Percentiles rank a stretch among this genome's conserved stretches.
Evolutionary conservation across 148 eudicot genomes (phyloP).

Genomic region (Rhododendron vialii): DNA sequence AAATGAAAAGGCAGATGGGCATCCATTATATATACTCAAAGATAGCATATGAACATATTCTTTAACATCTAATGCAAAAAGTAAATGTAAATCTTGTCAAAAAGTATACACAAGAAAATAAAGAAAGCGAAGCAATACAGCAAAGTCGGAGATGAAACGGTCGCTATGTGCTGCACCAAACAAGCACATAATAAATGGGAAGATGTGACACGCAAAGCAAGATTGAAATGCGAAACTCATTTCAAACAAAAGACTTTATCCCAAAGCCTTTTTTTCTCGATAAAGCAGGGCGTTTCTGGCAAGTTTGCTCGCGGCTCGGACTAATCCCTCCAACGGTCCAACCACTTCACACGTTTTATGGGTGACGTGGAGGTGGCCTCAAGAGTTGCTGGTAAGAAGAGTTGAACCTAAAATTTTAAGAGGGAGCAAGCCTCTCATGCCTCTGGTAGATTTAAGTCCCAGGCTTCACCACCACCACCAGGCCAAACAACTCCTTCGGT

Average conservation of each 20-base stretch:
- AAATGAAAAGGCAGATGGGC: neutral
- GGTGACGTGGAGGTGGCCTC: no score
- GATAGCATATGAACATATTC: neutral
- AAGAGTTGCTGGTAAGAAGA: no score
- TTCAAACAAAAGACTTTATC: neutral
- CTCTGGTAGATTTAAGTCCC: neutral
- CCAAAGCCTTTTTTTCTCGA: no score
- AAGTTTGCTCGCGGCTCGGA: no score
- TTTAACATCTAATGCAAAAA: neutral
- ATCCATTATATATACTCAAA: neutral
- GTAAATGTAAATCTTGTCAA: neutral
- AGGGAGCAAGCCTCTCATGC: no score
- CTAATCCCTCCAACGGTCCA: no score
- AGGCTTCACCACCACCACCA: neutral
- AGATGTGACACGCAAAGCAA: neutral
- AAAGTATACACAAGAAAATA: neutral
- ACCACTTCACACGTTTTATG: no score
- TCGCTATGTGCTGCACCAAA: neutral
- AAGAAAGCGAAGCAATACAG: neutral
- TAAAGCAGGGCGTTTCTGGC: no score
- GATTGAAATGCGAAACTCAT: neutral
- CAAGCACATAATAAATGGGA: neutral
- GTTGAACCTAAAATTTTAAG: no score
- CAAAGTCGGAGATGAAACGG: no score
- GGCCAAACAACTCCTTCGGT: neutral